Base-by-base conservation (phyloP, 176 grass and related monocot genomes). In the Tillandsia leiboldiana region DNA sequence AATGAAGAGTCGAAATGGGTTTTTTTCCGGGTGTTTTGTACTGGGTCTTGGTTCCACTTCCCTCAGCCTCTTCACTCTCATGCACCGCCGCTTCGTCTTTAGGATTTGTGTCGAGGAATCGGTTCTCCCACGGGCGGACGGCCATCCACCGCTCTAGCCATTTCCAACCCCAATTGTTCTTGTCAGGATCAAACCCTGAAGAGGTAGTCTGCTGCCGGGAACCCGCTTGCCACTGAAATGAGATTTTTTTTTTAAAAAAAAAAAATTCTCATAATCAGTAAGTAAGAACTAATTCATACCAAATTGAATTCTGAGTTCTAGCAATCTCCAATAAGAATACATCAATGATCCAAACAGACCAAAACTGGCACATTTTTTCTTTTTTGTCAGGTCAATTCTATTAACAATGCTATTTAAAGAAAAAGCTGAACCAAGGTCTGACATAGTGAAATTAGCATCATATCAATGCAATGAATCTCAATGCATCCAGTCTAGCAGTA, bases 1-100 rank as follows among this genome's bases (percentile, higher is more conserved):
- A 72, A 51, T 87, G 79, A 74, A 71, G 68, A 50, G 59, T 80
- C 73, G 83, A 87, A 73, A 57, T 51, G 11, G 78, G 58, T 67
- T 74, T 97, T 77, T 79, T 90, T 68, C 76, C 79, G 64, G 73
- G 56, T 79, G 69, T 72, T 63, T 72, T 80, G 57, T 50, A 12
- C 14, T 53, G 79, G 24, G 80, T 83, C 14, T 92, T 92, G 24
- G 48, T 51, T 82, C 53, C 48, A 75, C 49, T 80, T 83, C 63
- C 77, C 18, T 86, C 83, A 61, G 66, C 65, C 18, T 68, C 65
- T 10, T 67, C 82, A 12, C 65, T 68, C 70, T 80, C 83, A 51
- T 76, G 63, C 53, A 75, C 26, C 22, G 65, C 15, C 48, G 76
- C 54, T 51, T 76, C 93, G 63, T 92, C 84, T 63, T 88, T 72